Percentiles rank a stretch among this genome's conserved stretches.
Evolutionary conservation across 495 filamentous ascomycete species (phyloP).

Genomic region (Daldinia vernicosa): DNA sequence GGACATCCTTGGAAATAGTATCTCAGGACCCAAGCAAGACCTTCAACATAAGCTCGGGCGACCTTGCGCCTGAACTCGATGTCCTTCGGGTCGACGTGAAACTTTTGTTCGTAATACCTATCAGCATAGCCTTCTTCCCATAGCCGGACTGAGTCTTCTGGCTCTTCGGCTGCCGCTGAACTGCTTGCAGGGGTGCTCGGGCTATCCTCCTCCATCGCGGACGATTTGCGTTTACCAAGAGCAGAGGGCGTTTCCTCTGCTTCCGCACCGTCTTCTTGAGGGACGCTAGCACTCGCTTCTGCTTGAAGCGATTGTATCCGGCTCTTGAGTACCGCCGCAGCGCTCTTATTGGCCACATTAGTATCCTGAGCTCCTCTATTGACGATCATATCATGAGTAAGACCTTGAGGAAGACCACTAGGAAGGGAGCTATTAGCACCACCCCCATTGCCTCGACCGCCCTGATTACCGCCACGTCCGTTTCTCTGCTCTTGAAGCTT

Average conservation of each 20-base stretch:
- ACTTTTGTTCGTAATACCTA: slow-evolving; percentile 97
- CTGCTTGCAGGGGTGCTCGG: slow-evolving; percentile 61
- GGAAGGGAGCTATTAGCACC: slow-evolving; percentile 29
- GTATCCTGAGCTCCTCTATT: slow-evolving; percentile 79
- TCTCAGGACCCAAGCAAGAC: slow-evolving; percentile 94
- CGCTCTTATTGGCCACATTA: slow-evolving; percentile 92
- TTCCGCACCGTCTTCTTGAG: slow-evolving; percentile 35
- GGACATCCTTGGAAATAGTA: slow-evolving; percentile 99
- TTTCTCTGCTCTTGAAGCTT: slow-evolving; percentile 72
- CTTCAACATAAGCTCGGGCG: slow-evolving; percentile 92
- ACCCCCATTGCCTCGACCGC: slow-evolving; percentile 55
- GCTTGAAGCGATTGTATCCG: slow-evolving; percentile 68
- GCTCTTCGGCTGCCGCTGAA: slow-evolving; percentile 52
- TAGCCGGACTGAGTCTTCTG: slow-evolving; percentile 81
- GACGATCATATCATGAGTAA: slow-evolving; percentile 89
- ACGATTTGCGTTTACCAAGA: slow-evolving; percentile 64
- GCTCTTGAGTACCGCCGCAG: slow-evolving; percentile 87
- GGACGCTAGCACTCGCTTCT: slow-evolving; percentile 35
- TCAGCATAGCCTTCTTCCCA: slow-evolving; percentile 97
- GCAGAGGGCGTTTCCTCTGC: slow-evolving; percentile 52
- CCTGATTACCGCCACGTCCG: slow-evolving; percentile 52
- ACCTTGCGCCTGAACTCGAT: slow-evolving; percentile 90
- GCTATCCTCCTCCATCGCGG: slow-evolving; percentile 68
- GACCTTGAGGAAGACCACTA: slow-evolving; percentile 58
- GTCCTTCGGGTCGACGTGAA: slow-evolving; percentile 83